These are phyloP conservation scores for Annona cherimola DNA, from an alignment of 164 flowering plant species.

Conservation along the genomic window DNA sequence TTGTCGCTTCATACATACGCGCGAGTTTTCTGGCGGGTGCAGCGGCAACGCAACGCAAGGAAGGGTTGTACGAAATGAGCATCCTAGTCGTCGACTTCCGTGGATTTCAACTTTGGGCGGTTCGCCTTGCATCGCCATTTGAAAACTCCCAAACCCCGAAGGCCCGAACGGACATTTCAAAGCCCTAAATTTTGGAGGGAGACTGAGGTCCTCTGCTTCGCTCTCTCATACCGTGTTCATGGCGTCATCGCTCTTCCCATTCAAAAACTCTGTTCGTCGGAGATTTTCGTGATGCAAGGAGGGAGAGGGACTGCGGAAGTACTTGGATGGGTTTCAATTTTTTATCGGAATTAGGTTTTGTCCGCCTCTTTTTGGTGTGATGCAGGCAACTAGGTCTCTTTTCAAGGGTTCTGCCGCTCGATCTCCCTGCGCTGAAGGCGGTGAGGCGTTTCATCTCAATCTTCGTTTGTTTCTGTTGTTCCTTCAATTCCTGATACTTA, in stretches of 20 bases:
- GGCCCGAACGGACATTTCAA: not conserved
- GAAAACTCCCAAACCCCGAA: not conserved
- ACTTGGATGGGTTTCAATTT: not conserved
- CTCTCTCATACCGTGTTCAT: not conserved
- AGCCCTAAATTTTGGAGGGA: not conserved
- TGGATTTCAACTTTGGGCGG: no score
- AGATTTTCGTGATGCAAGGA: not conserved
- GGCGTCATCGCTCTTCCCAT: not conserved
- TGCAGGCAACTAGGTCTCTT: slow-evolving; percentile 15
- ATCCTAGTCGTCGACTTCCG: no score
- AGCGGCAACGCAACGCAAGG: no score
- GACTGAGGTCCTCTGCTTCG: no score
- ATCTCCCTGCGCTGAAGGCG: slow-evolving; percentile 1
- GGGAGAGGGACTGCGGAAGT: no score
- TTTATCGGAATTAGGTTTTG: not conserved
- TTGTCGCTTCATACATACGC: no score
- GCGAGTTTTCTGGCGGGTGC: no score
- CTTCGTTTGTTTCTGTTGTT: not conserved
- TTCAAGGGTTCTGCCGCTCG: slow-evolving; percentile 9
- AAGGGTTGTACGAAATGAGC: no score
- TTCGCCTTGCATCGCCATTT: no score
- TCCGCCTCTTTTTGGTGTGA: slow-evolving; percentile 1
- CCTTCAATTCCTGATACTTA: not conserved
- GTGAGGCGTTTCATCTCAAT: not conserved
- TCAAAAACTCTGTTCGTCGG: not conserved